Percentiles rank a stretch among this genome's conserved stretches.
Conservation (phyloP, 495 filamentous ascomycete species). For the Aspergillus heteromorphus region DNA sequence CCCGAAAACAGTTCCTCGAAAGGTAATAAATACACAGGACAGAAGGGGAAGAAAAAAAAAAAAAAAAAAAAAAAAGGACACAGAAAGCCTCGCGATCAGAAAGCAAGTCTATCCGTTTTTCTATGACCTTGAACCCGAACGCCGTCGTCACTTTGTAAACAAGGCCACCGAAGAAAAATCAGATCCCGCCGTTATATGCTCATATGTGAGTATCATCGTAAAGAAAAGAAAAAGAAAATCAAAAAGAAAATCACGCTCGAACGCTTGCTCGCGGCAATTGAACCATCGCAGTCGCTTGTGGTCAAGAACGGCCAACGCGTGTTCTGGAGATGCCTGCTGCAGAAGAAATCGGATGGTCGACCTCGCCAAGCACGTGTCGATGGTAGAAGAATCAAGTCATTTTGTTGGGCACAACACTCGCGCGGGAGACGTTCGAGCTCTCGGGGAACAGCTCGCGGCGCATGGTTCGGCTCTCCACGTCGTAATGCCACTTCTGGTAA, state of each 20-base stretch:
- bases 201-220: background rate
- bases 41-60: background rate
- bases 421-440: slow-evolving; percentile 37
- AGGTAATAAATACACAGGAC: background rate
- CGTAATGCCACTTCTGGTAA: slow-evolving; percentile 41
- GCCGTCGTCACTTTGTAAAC: slow-evolving; percentile 5
- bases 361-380: background rate
- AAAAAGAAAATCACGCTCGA: slow-evolving; percentile 5
- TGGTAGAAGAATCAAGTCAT: slow-evolving; percentile 16
- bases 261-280: background rate
- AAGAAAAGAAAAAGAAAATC: background rate
- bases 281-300: background rate
- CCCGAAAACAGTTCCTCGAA: background rate
- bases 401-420: slow-evolving; percentile 34
- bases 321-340: slow-evolving; percentile 9
- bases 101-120: slow-evolving; percentile 5
- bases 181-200: background rate
- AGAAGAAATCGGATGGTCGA: slow-evolving; percentile 3
- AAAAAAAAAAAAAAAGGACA: background rate
- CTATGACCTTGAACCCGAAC: slow-evolving; percentile 7
- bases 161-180: background rate
- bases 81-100: background rate
- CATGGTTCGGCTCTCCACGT: slow-evolving; percentile 35
- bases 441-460: slow-evolving; percentile 35
- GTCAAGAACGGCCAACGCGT: background rate